Conservation (phyloP, 257 asterid genomes). For the Perilla frutescens region DNA sequence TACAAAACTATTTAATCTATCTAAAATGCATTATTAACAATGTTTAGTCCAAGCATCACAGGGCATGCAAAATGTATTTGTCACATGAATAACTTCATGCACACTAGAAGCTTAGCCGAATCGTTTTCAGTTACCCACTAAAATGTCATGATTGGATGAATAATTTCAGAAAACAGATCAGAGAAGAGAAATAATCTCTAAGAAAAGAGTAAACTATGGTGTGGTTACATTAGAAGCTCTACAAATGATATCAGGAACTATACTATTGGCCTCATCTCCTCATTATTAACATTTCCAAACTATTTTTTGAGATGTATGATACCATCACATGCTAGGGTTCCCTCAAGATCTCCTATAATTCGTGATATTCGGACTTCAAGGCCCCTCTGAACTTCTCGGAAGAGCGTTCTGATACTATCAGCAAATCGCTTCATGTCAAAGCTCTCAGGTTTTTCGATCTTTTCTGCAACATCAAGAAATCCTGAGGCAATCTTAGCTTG, state of each 20-base stretch:
- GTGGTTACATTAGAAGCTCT: constrained; percentile 32
- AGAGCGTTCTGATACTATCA: constrained; percentile 67
- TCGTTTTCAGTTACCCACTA: constrained; percentile 16
- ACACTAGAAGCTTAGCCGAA: constrained; percentile 12
- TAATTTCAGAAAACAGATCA: constrained; percentile 8
- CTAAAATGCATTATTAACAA: neutral
- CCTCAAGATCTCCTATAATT: constrained; percentile 86
- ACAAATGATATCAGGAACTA: constrained; percentile 19
- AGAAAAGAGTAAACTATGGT: constrained; percentile 14
- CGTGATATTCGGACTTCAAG: constrained; percentile 86
- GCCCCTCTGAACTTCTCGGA: constrained; percentile 86
- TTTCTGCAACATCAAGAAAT: constrained; percentile 48
- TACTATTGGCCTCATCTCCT: constrained; percentile 17
- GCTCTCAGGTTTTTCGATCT: constrained; percentile 61
- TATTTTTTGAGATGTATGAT: constrained; percentile 64
- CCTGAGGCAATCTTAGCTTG: constrained; percentile 75
- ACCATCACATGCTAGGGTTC: constrained; percentile 84
- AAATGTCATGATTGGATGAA: neutral
- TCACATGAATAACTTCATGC: constrained; percentile 8
- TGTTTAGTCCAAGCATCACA: neutral
- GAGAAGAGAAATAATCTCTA: constrained; percentile 19
- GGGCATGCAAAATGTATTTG: neutral
- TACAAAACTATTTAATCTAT: neutral
- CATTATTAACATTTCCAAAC: constrained; percentile 29
- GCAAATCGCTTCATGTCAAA: constrained; percentile 77